A percentile compares a stretch with the other conserved stretches of the same genome.
Evolutionary conservation across 129 eudicot species (phyloP).

Genomic region (Flaveria sonorensis): DNA sequence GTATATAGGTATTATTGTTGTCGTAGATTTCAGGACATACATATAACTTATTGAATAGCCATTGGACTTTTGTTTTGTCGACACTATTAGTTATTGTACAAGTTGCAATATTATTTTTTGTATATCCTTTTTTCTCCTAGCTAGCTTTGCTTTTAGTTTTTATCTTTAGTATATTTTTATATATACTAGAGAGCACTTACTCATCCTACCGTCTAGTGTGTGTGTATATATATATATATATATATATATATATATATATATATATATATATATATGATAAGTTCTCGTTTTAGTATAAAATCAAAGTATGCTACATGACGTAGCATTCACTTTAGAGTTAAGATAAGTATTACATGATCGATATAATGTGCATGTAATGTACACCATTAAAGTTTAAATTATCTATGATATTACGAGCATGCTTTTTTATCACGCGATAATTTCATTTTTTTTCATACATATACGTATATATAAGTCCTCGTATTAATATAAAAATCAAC

Average conservation of each 20-base stretch:
- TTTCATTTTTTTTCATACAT: no score
- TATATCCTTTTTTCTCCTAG: not conserved
- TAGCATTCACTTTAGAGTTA: no score
- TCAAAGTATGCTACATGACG: not conserved
- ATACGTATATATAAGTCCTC: no score
- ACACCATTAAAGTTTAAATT: no score
- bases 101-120: slow-evolving; percentile 10
- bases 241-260: no score
- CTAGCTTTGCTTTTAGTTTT: not conserved
- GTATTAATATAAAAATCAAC: no score
- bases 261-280: not conserved
- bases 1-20: slow-evolving; percentile 20
- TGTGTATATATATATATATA: no score
- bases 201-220: no score
- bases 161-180: not conserved
- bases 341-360: no score
- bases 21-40: slow-evolving; percentile 7
- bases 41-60: not conserved
- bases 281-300: not conserved
- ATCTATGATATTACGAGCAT: no score
- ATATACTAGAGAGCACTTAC: not conserved
- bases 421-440: no score
- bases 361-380: no score
- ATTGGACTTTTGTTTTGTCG: slow-evolving; percentile 21
- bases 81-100: slow-evolving; percentile 1